Percentiles rank a stretch among this genome's conserved stretches.
phyloP scores from a whole-genome alignment of 129 eudicot species.

The Tanacetum coccineum region DNA sequence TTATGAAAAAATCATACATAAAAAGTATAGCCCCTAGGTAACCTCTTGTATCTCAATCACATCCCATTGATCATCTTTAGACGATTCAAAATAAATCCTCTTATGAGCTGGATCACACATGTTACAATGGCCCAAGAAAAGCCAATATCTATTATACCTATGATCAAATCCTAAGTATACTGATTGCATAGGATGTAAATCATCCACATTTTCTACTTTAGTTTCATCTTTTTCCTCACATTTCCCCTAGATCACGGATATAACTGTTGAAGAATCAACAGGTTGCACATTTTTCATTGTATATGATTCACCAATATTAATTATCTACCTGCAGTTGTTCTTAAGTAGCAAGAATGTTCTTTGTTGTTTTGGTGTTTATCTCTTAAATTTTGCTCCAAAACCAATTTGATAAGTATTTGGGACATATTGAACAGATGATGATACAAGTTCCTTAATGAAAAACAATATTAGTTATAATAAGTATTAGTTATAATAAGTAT shows the following conservation, averaged over 20 bases:
- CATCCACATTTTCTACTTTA: no score
- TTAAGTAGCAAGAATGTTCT: no score
- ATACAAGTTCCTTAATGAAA: constrained; percentile 50
- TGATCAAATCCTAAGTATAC: constrained; percentile 89
- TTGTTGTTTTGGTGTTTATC: no score
- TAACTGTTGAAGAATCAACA: no score
- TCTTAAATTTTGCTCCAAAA: no score
- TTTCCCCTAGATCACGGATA: no score
- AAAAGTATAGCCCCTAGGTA: background rate
- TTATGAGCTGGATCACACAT: constrained; percentile 74
- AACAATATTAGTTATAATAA: no score
- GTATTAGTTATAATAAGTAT: no score
- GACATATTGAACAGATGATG: constrained; percentile 35
- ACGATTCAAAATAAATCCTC: constrained; percentile 86
- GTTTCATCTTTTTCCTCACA: no score
- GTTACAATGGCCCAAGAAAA: constrained; percentile 89
- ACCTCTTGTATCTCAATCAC: constrained; percentile 89
- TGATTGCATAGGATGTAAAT: constrained; percentile 91
- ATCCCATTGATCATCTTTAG: constrained; percentile 97
- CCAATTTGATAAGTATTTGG: constrained; percentile 40
- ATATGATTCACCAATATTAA: no score
- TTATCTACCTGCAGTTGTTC: no score
- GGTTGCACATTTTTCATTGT: no score
- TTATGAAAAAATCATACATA: background rate
- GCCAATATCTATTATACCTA: constrained; percentile 90